Evolutionary conservation across 192 early-diverging fungal species (phyloP), one percentile per base, ranked within the genome.

Genomic region (Rhizoclosmatium globosum): DNA sequence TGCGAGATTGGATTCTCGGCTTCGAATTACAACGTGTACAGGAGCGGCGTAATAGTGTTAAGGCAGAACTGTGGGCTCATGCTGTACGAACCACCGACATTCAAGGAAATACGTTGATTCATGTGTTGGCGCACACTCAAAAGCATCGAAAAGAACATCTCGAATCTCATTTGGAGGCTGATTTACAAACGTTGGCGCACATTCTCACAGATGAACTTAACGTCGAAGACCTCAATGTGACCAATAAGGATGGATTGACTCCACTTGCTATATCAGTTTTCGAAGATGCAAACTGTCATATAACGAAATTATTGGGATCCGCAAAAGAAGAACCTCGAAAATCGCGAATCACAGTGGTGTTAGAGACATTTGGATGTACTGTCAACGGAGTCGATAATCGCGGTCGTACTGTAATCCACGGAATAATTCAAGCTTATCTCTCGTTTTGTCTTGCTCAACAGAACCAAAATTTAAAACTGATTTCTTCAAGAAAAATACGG

Each of bases 191-290:
- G 9, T 4, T 62, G 4, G 60, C 21, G 17, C 4, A 6, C 3
- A 31, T 62, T 17, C 60, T 62, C 31, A 4, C 31, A 38, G 7
- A 62, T 4, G 3, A 4, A 4, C 60, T 62, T 23, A 13, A 4
- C 4, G 9, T 4, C n/a, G 9, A 17, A 4, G 60, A 62, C 3
- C 6, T 17, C 3, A 38, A 38, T 4, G 31, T 62, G 60, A 4
- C 4, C 7, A 62, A 62, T 23, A 17, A 38, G 4, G 60, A 62
- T 17, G 6, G 9, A 21, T 4, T 71, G 46, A 53, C 69, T 1
- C 47, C 69, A 1, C 41, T 71, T 11, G 69, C 48, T 6, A 21
- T 71, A n/a, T 71, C 69, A 31, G 38, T 71, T n/a, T 71, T 71
- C 41, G 31, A 56, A 13, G 69, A 71, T 15, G 48, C 47, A 6